Evolutionary conservation across 2,329 filamentous ascomycete genomes (phyloP).

Genomic region (Huntiella moniliformis): DNA sequence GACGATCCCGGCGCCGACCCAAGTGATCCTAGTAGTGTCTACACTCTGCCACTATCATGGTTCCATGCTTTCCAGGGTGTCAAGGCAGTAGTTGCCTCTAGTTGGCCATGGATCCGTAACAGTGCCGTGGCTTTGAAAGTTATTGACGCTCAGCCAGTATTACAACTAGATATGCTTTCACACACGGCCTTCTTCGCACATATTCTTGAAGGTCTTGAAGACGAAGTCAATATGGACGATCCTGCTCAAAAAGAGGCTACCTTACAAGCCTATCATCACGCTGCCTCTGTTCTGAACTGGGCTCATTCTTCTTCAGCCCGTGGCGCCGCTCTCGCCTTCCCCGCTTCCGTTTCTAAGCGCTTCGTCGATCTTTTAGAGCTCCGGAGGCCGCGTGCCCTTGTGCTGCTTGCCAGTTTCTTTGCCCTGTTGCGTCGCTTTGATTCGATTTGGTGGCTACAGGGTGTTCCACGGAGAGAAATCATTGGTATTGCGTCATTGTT

Average conservation of each 20-base stretch:
- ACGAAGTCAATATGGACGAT: conserved; percentile 24
- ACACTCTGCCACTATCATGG: conserved; percentile 42
- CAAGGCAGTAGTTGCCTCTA: conserved; percentile 43
- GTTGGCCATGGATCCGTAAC: conserved; percentile 43
- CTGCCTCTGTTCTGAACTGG: conserved; percentile 48
- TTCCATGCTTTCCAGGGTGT: conserved; percentile 51
- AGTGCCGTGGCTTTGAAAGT: conserved; percentile 39
- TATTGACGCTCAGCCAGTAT: conserved; percentile 43
- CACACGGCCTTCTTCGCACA: conserved; percentile 40
- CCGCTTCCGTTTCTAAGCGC: conserved; percentile 42
- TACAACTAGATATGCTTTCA: conserved; percentile 37
- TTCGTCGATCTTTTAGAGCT: conserved; percentile 41
- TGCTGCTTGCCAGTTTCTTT: conserved; percentile 48
- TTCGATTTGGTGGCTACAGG: conserved; percentile 49
- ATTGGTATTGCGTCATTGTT: conserved; percentile 42
- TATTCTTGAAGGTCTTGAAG: conserved; percentile 36
- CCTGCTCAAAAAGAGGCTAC: conserved; percentile 17
- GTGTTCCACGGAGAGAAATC: conserved; percentile 46
- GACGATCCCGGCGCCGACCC: conserved; percentile 26
- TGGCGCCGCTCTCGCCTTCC: conserved; percentile 41
- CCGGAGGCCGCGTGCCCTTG: conserved; percentile 40
- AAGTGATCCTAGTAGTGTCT: conserved; percentile 24
- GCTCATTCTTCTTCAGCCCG: conserved; percentile 41
- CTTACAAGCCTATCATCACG: conserved; percentile 40
- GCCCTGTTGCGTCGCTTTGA: conserved; percentile 44